Evolutionary conservation across 169 alveolate genomes (phyloP).

Genomic region (Plasmodium falciparum): DNA sequence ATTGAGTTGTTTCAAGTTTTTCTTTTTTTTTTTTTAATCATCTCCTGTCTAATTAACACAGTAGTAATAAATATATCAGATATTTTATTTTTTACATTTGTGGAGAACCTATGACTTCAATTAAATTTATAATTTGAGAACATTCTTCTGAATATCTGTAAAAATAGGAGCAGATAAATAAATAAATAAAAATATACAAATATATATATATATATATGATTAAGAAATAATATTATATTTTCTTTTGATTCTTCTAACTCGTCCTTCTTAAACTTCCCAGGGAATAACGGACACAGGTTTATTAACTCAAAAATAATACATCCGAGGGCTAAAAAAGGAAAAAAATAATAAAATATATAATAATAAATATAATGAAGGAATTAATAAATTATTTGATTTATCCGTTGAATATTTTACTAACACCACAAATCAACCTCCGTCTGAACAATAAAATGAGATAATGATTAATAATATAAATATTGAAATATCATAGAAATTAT

Average conservation of each 20-base stretch:
- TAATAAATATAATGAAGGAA: background rate
- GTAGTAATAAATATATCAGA: background rate
- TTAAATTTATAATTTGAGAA: conserved; percentile 70
- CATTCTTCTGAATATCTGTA: conserved; percentile 72
- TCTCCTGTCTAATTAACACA: background rate
- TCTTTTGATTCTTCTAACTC: conserved; percentile 14
- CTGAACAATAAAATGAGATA: conserved; percentile 9
- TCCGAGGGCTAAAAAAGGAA: conserved; percentile 42
- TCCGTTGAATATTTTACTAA: conserved; percentile 17
- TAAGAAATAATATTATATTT: background rate
- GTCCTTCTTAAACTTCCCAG: conserved; percentile 69
- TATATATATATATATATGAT: background rate
- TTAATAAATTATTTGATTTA: background rate
- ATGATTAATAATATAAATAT: background rate
- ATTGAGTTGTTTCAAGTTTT: background rate
- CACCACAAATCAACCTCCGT: conserved; percentile 77
- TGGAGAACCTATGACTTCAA: conserved; percentile 75
- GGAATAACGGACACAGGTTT: conserved; percentile 62
- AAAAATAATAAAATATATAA: background rate
- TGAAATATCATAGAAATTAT: background rate
- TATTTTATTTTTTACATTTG: conserved; percentile 22
- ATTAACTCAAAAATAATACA: conserved; percentile 73
- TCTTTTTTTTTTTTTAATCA: conserved; percentile 1
- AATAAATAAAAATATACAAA: background rate
- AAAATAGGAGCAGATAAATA: background rate